A percentile compares a stretch with the other conserved stretches of the same genome.
These are phyloP conservation scores for Metrosideros polymorpha DNA, from an alignment of 441 rosid species.

Conservation along the genomic window DNA sequence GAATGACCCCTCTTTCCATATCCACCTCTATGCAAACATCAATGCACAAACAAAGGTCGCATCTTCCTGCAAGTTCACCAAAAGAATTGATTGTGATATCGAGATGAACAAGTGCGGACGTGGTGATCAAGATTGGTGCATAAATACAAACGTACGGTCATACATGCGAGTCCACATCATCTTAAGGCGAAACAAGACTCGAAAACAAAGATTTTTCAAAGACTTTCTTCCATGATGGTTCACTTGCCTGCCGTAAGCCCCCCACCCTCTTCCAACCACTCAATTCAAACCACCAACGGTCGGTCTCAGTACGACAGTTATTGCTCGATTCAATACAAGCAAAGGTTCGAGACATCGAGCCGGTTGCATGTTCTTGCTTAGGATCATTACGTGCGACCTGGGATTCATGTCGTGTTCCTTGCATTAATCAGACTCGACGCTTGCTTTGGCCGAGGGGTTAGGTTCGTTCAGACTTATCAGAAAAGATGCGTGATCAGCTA, in stretches of 20 bases:
- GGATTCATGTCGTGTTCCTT: neutral
- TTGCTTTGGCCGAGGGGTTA: neutral
- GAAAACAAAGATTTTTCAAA: neutral
- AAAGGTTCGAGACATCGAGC: neutral
- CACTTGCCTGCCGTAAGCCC: neutral
- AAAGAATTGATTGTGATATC: neutral
- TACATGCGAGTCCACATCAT: neutral
- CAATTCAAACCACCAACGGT: neutral
- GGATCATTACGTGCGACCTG: neutral
- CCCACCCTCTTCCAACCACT: neutral
- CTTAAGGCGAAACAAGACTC: neutral
- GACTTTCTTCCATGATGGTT: neutral
- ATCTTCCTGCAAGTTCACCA: neutral
- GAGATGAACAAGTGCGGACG: neutral
- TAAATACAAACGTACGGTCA: neutral
- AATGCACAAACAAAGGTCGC: neutral
- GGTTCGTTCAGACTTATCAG: neutral
- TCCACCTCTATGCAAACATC: neutral
- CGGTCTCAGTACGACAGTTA: neutral
- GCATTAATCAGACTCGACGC: neutral
- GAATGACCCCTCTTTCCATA: neutral
- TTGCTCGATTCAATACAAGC: neutral
- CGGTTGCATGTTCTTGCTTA: neutral
- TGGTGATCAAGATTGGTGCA: neutral
- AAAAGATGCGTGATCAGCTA: neutral